Evolutionary conservation across 257 asterid genomes (phyloP).

Genomic region (Catharanthus roseus): DNA sequence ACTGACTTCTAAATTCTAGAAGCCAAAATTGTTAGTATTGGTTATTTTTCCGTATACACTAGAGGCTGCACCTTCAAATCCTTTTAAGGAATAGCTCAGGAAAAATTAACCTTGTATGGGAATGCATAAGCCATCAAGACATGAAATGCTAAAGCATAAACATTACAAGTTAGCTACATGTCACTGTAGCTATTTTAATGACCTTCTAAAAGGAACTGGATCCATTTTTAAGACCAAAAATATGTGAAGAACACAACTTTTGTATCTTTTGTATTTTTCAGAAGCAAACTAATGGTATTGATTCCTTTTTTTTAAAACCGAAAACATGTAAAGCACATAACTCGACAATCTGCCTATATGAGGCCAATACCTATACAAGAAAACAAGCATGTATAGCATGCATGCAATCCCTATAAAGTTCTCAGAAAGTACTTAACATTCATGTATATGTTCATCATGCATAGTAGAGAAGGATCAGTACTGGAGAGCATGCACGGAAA

Average conservation of each 20-base stretch:
- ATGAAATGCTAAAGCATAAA: background rate
- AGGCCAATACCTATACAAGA: background rate
- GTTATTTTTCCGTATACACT: background rate
- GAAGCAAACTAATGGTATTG: background rate
- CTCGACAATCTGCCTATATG: background rate
- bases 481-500: background rate
- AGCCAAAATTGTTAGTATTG: background rate
- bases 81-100: background rate
- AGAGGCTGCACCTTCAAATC: background rate
- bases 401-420: background rate
- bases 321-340: constrained; percentile 9
- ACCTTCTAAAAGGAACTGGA: background rate
- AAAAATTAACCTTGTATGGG: background rate
- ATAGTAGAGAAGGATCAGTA: background rate
- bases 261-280: background rate
- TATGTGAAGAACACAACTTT: background rate
- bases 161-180: background rate
- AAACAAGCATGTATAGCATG: constrained; percentile 7
- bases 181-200: background rate
- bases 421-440: background rate
- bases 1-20: background rate
- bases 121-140: background rate
- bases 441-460: background rate
- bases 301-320: background rate
- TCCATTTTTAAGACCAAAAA: background rate